These are phyloP conservation scores for Jacaranda copaia DNA, from an alignment of 257 asterid species.

Conservation along the genomic window DNA sequence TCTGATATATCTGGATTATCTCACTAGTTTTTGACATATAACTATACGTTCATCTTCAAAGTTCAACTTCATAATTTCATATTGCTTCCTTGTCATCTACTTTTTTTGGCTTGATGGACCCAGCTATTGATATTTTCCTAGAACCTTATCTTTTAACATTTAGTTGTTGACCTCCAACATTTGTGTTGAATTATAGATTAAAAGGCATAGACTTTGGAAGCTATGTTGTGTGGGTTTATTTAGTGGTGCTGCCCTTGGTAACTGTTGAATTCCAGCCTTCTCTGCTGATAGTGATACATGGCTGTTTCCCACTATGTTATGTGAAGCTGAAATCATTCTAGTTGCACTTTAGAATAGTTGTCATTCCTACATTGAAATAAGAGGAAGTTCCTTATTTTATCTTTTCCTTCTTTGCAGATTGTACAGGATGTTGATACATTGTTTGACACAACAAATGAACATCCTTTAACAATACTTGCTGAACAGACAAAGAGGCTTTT, in stretches of 20 bases:
- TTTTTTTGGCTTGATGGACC: not conserved
- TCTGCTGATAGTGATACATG: too few relatives aligned
- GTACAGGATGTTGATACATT: conserved; percentile 83
- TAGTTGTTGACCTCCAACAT: not conserved
- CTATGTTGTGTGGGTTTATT: not conserved
- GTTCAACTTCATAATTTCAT: not conserved
- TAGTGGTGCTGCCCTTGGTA: conserved; percentile 6
- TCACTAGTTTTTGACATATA: not conserved
- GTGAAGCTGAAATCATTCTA: conserved; percentile 7
- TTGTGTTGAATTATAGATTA: not conserved
- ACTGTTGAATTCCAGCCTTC: not conserved
- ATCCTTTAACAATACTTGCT: conserved; percentile 87
- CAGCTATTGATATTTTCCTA: not conserved
- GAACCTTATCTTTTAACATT: not conserved
- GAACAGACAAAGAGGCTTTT: conserved; percentile 72
- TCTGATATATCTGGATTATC: not conserved
- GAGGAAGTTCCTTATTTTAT: conserved; percentile 32
- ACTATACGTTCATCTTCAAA: conserved; percentile 14
- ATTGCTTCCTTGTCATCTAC: not conserved
- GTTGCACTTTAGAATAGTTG: not conserved
- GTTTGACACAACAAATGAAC: conserved; percentile 76
- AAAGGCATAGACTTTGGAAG: not conserved
- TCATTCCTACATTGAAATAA: conserved; percentile 23
- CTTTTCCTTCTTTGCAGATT: conserved; percentile 57
- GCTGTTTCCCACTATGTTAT: not conserved